Evolutionary conservation across 2,329 filamentous ascomycete genomes (phyloP), one percentile per base, ranked within the genome.

Genomic region (Claviceps fusiformis): DNA sequence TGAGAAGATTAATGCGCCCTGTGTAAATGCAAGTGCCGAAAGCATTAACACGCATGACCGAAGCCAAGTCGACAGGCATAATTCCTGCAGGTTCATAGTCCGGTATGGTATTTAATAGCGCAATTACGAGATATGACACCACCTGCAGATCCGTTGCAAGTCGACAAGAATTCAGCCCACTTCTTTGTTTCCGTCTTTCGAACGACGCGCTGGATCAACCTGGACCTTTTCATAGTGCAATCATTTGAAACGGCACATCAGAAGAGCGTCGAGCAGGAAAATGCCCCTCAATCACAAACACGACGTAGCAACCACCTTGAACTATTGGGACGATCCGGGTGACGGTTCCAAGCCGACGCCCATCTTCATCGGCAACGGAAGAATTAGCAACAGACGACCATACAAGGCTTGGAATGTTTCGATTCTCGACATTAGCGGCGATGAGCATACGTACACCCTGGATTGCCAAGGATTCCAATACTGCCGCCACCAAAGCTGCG

Each of bases 381-480:
- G 56, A 39, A 62, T 63, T 53, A 63, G 55, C 55, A 63, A 70
- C 58, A 62, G 67, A 54, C 61, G 68, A 0, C 65, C 64, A 33
- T 63, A 65, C 61, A 61, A 60, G 9, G 51, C 62, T 6, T 68
- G 86, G 77, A 5, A 3, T 66, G 73, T 60, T 73, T 77, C 29
- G 64, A 70, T 64, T 19, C 61, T 59, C 4, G 73, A 75, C 56
- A 61, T 76, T 33, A 66, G 65, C 27, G 73, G 71, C 17, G 64
- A 70, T 5, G 72, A 74, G 56, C 62, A 62, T 57, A 58, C 63
- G 9, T 75, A 71, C 62, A 65, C 65, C 1, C 70, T 75, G 45
- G 71, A 74, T 61, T 60, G 55, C 46, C 65, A 73, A 57, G 73
- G 72, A 1, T 75, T 75, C 59, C 70, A 73, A 50, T 69, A 69